Evolutionary conservation across 306 rosid species (phyloP).

Genomic region (Clitoria ternatea): DNA sequence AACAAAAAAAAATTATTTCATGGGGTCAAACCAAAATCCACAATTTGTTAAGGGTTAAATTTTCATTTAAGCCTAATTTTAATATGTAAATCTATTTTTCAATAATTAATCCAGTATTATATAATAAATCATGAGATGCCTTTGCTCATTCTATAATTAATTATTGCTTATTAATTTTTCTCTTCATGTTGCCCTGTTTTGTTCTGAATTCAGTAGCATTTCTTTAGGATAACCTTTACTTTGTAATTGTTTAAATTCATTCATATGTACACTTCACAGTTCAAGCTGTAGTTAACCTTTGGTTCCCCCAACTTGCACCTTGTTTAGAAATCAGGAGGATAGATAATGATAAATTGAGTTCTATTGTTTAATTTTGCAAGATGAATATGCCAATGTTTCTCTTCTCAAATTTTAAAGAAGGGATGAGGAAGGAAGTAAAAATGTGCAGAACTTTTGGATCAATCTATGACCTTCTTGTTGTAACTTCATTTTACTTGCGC

Average conservation of each 20-base stretch:
- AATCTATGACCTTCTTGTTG: not conserved
- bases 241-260: too few relatives aligned
- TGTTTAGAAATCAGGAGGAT: not conserved
- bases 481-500: conserved; percentile 13
- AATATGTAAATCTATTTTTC: not conserved
- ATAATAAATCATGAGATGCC: not conserved
- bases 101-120: not conserved
- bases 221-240: not conserved
- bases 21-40: too few relatives aligned
- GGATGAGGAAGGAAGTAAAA: not conserved
- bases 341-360: conserved; percentile 11
- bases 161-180: not conserved
- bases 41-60: too few relatives aligned
- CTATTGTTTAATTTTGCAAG: not conserved
- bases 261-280: not conserved
- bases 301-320: not conserved
- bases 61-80: too few relatives aligned
- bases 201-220: not conserved
- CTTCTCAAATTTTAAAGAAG: not conserved
- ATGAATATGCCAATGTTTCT: not conserved
- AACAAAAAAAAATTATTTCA: too few relatives aligned
- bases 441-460: not conserved
- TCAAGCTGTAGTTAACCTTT: not conserved
- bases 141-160: not conserved
- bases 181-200: not conserved